Base-by-base conservation (phyloP, 345 rosid genomes). In the Erucastrum elatum region DNA sequence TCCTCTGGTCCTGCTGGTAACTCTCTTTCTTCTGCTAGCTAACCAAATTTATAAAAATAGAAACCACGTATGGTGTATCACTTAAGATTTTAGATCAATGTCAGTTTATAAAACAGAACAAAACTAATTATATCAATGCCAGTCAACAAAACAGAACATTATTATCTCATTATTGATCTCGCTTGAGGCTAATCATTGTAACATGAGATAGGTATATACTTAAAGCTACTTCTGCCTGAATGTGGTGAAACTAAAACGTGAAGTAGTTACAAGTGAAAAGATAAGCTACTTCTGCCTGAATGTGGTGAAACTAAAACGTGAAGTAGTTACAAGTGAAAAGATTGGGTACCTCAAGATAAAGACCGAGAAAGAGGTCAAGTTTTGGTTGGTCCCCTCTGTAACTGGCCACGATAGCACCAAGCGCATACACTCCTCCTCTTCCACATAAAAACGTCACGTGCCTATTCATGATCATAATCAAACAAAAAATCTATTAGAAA, bases 1-100 rank as follows among this genome's bases (percentile, higher is more conserved):
- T 92, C 97, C 78, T 88, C 91, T 0, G 98, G 87, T 75, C 98
- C 98, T 51, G 87, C 83, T 0, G 97, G 95, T 29, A 94, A 90
- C 61, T 95, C 98, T 65, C 86, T 88, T 77, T 92, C 98, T 72
- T 85, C 84, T 29, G 98, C 97, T 21, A 88, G 78, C 97, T 49
- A 13, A 4, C 4, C 17, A 49, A 49, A 0, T 49, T 49, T 46
- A 44, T 3, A 12, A 12, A 46, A 46, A 46, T 15, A 12, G 4
- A 46, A 37, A 64, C 29, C 4, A 8, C 67, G 33, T 2, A 60
- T 0, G 1, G 56, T 59, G 13, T 39, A 35, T 35, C 9, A 35
- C 39, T 8, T 33, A 33, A 33, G 35, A 33, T 6, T 33, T 35
- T 35, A 35, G 39, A 35, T 6, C 39, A 41, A 41, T 41, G 49